Conservation (phyloP, 2,329 filamentous ascomycete genomes). For the Fusarium citri region DNA sequence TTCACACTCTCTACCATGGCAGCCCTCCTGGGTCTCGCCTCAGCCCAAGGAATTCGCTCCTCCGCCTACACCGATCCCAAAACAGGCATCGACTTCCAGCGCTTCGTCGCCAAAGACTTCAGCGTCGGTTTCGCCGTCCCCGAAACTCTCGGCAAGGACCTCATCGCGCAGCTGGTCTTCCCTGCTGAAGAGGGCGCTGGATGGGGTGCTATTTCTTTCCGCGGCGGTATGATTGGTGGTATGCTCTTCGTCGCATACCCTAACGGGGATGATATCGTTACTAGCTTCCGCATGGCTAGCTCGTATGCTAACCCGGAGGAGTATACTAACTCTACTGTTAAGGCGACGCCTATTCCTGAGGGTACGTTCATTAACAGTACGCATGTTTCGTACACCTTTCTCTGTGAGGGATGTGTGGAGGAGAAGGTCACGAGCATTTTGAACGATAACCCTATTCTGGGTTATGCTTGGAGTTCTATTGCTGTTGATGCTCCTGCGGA, state of each 20-base stretch:
- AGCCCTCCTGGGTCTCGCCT: conserved; percentile 38
- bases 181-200: conserved; percentile 52
- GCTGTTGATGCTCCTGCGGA: conserved; percentile 50
- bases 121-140: conserved; percentile 64
- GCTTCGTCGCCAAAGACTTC: conserved; percentile 54
- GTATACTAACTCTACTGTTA: conserved; percentile 56
- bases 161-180: conserved; percentile 65
- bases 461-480: conserved; percentile 55
- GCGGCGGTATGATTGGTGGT: conserved; percentile 59
- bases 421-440: conserved; percentile 48
- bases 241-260: conserved; percentile 64
- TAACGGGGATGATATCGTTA: conserved; percentile 56
- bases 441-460: conserved; percentile 47
- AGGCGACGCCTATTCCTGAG: conserved; percentile 58
- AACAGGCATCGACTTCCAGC: conserved; percentile 60
- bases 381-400: conserved; percentile 65
- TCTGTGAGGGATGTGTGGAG: conserved; percentile 59
- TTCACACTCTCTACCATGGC: conserved; percentile 23
- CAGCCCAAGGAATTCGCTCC: conserved; percentile 36
- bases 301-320: conserved; percentile 60
- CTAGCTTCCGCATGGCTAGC: conserved; percentile 47
- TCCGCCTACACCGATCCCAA: conserved; percentile 55
- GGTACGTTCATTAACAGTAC: conserved; percentile 65
- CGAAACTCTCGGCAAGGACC: conserved; percentile 60
- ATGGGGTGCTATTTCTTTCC: conserved; percentile 62